A percentile compares a stretch with the other conserved stretches of the same genome.
Evolutionary conservation across 305 asterid species (phyloP).

Genomic region (Coffea humblotiana): DNA sequence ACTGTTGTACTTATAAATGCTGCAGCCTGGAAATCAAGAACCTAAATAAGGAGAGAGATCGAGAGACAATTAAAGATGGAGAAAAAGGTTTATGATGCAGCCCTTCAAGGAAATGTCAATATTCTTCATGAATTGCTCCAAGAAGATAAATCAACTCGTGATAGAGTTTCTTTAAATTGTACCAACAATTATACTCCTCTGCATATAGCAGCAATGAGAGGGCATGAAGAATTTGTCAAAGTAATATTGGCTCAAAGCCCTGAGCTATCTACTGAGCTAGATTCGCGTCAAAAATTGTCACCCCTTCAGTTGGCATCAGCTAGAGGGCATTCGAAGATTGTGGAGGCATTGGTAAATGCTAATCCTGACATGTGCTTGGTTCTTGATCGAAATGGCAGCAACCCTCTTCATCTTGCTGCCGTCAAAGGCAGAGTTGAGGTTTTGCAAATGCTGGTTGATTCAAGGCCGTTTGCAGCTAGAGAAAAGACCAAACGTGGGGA

Average conservation of each 20-base stretch:
- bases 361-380: slow-evolving; percentile 16
- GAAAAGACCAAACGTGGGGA: slow-evolving; percentile 17
- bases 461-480: slow-evolving; percentile 19
- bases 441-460: slow-evolving; percentile 17
- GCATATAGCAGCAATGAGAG: slow-evolving; percentile 28
- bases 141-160: slow-evolving; percentile 19
- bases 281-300: slow-evolving; percentile 15
- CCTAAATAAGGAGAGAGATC: neutral
- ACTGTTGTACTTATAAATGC: too few species aligned
- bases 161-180: slow-evolving; percentile 8
- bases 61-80: neutral
- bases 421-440: slow-evolving; percentile 29
- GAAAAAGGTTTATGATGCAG: slow-evolving; percentile 13
- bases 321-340: slow-evolving; percentile 26
- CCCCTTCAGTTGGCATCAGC: slow-evolving; percentile 39
- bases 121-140: slow-evolving; percentile 3
- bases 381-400: slow-evolving; percentile 24
- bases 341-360: neutral
- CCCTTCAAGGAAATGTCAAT: slow-evolving; percentile 10
- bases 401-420: slow-evolving; percentile 35
- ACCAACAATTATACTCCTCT: slow-evolving; percentile 15
- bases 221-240: slow-evolving; percentile 15
- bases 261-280: slow-evolving; percentile 22
- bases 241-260: slow-evolving; percentile 23
- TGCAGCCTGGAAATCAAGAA: neutral